Evolutionary conservation across 495 filamentous ascomycete species (phyloP), one percentile per base, ranked within the genome.

Genomic region (Penicillium arizonense): DNA sequence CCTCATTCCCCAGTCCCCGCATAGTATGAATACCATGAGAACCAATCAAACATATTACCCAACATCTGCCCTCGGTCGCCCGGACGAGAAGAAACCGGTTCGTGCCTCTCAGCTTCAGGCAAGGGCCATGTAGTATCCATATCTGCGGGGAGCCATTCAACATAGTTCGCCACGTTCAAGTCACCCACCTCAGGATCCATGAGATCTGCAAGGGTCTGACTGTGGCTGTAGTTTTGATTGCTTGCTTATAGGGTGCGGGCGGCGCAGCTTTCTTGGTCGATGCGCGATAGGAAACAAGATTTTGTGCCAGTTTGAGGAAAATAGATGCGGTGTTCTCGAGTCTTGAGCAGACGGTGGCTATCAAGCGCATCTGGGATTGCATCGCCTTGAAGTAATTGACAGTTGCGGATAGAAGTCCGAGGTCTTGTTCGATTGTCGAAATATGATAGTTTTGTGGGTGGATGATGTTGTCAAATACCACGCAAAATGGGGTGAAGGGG

Each of bases 401-500:
- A 6, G 34, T 48, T 12, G 28, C 20, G 21, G 48, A 33, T 21
- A 57, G 42, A 18, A 57, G 33, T 1, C 12, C 13, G 21, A 57
- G 48, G 44, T 57, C 55, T 10, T 46, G 24, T 12, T 52, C 36
- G 9, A 44, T 10, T 21, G 45, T 38, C 13, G 21, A 11, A 5
- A 8, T 20, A 26, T 28, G 23, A 8, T 18, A 11, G 35, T 6
- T 21, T 18, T 34, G 7, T 4, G 16, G 23, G n/a, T 44, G 40
- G 8, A 57, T 23, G 26, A 57, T 48, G 26, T 57, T 46, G 24
- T 52, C 55, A 36, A 57, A 52, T 35, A 57, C 42, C 24, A 57
- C 55, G 30, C 62, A 55, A 34, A 63, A 63, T 12, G 60, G 59
- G 3, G 58, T 47, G 35, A 58, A 62, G 1, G 58, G 58, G 13